Percentiles rank a stretch among this genome's conserved stretches.
phyloP scores from a whole-genome alignment of 2,329 filamentous ascomycete genomes.

The Elsinoe fawcettii region DNA sequence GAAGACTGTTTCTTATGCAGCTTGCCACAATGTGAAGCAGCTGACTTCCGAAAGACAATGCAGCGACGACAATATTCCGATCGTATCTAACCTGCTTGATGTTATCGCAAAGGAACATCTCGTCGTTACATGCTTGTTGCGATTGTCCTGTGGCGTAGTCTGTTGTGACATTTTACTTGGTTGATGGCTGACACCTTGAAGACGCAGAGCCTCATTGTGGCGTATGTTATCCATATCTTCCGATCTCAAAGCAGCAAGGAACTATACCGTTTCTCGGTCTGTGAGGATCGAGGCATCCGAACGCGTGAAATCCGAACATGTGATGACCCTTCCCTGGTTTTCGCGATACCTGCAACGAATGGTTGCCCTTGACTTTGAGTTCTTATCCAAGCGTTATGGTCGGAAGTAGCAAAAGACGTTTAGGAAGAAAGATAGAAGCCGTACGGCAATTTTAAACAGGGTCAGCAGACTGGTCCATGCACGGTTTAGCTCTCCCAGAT shows the following conservation, averaged over 20 bases:
- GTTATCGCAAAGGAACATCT: neutral
- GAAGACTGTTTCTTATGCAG: too few species aligned
- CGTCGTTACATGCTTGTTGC: neutral
- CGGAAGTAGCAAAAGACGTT: constrained; percentile 7
- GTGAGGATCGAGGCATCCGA: neutral
- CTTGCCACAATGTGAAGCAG: too few species aligned
- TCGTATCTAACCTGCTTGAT: neutral
- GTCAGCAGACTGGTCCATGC: constrained; percentile 10
- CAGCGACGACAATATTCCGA: neutral
- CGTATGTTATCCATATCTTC: neutral
- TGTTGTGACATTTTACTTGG: neutral
- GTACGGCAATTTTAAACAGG: constrained; percentile 10
- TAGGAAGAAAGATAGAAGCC: constrained; percentile 1
- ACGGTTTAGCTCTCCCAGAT: neutral
- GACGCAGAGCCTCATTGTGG: neutral
- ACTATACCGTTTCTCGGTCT: neutral
- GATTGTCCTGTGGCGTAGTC: neutral
- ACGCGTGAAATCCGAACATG: constrained; percentile 1
- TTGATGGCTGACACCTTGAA: neutral
- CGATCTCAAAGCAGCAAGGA: neutral
- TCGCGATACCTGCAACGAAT: constrained; percentile 1
- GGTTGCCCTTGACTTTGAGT: neutral
- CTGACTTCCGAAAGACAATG: too few species aligned
- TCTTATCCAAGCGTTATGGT: neutral
- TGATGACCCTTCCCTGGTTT: neutral